phyloP scores from a whole-genome alignment of 208 protist species.

The Leishmania tarentolae region DNA sequence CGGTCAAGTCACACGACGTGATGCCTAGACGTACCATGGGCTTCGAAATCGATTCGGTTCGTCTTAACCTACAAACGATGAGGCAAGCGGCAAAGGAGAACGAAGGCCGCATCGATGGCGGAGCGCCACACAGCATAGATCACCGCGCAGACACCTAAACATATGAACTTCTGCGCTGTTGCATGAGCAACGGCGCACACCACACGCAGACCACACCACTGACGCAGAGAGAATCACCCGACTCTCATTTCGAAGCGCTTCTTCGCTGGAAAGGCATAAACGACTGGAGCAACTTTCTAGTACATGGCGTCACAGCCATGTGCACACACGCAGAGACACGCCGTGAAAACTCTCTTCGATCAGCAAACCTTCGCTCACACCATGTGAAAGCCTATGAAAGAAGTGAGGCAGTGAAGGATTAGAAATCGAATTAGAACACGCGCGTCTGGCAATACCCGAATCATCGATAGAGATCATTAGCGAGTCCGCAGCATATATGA shows the following conservation, averaged over 20 bases:
- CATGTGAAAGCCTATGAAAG: slow-evolving; percentile 22
- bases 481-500: not conserved
- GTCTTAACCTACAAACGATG: not conserved
- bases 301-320: not conserved
- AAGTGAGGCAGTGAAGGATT: slow-evolving; percentile 31
- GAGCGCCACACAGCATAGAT: not conserved
- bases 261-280: not conserved
- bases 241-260: slow-evolving; percentile 23
- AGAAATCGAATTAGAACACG: slow-evolving; percentile 37
- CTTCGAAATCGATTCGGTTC: not conserved
- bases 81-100: not conserved
- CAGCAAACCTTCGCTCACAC: slow-evolving; percentile 42
- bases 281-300: not conserved
- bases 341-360: slow-evolving; percentile 30
- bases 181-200: not conserved
- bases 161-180: not conserved
- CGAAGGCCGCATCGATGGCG: not conserved
- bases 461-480: not conserved
- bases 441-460: not conserved
- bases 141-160: not conserved
- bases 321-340: not conserved
- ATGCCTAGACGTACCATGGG: not conserved
- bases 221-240: slow-evolving; percentile 27
- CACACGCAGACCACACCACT: not conserved
- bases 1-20: not conserved